Conservation (phyloP, 208 protist species). For the Trypanosomatidae sp. region DNA sequence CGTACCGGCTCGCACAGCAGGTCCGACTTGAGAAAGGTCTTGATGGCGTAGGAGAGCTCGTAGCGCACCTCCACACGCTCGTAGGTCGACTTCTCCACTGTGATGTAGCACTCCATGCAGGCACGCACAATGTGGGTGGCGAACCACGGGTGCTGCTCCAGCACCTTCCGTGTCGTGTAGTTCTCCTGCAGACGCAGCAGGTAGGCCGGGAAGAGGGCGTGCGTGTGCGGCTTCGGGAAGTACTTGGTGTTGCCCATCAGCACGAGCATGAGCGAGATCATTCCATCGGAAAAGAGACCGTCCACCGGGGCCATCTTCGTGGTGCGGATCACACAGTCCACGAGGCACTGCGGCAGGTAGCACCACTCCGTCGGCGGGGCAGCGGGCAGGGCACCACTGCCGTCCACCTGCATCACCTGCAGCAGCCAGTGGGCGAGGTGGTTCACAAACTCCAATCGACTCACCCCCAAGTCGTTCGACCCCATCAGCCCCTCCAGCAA, state of each 20-base stretch:
- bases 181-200: constrained; percentile 62
- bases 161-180: constrained; percentile 39
- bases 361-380: constrained; percentile 62
- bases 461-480: constrained; percentile 35
- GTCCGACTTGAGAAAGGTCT: constrained; percentile 64
- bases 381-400: constrained; percentile 45
- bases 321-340: constrained; percentile 74
- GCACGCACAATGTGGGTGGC: constrained; percentile 67
- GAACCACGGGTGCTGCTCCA: constrained; percentile 86
- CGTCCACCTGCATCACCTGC: constrained; percentile 55
- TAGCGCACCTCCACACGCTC: constrained; percentile 86
- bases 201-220: constrained; percentile 80
- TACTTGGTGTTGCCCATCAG: constrained; percentile 91
- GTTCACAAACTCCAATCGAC: constrained; percentile 69
- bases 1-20: constrained; percentile 74
- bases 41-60: constrained; percentile 77
- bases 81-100: constrained; percentile 87
- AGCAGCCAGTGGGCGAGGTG: constrained; percentile 81
- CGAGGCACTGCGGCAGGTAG: constrained; percentile 84
- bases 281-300: constrained; percentile 51
- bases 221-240: constrained; percentile 91
- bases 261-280: constrained; percentile 84
- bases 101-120: constrained; percentile 90
- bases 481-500: constrained; percentile 68
- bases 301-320: constrained; percentile 61